Base-by-base conservation (phyloP, 2,329 filamentous ascomycete genomes). In the Magnaporthiopsis rhizophila region DNA sequence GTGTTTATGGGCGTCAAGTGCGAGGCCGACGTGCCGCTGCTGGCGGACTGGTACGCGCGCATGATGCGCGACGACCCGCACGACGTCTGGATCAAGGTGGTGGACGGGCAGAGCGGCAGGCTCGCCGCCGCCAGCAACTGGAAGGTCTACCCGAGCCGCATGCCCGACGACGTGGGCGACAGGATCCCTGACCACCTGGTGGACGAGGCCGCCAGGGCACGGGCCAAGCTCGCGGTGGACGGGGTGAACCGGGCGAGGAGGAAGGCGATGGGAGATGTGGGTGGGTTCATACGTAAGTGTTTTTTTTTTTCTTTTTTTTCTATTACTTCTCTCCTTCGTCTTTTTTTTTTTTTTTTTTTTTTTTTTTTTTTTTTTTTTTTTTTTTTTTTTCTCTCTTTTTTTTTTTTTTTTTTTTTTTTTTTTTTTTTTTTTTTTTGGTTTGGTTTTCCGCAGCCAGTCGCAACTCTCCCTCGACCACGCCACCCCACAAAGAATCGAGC, bases 111-210 rank as follows among this genome's bases (percentile, higher is more conserved):
- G 69, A 71, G 21, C 4, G 69, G 69, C 62, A 73, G 71, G 63
- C 64, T 78, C 50, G 72, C 72, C n/a, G 78, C 76, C 64, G 67
- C 72, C 45, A 72, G 67, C 61, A 66, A 73, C 69, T 78, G 75
- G 72, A 73, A 73, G 62, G 67, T 77, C 11, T 74, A 72, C 69
- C 66, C 69, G 2, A 70, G 71, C 21, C 30, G 36, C 32, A 21
- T 21, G 26, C 57, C 57, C 0, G 68, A 65, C 7, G 65, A 68
- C 9, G 70, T 70, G n/a, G 66, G 67, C 59, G 68, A 73, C 30
- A 64, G 62, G 56, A 58, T 69, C 32, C 66, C 67, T 3, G 64
- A 67, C 1, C 74, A 69, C 64, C 71, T 73, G 0, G 69, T 74
- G 1, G 73, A 72, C 3, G 75, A 77, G 67, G 45, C 21, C 7